Evolutionary conservation across 441 rosid genomes (phyloP).

Genomic region (Lepidium campestre): DNA sequence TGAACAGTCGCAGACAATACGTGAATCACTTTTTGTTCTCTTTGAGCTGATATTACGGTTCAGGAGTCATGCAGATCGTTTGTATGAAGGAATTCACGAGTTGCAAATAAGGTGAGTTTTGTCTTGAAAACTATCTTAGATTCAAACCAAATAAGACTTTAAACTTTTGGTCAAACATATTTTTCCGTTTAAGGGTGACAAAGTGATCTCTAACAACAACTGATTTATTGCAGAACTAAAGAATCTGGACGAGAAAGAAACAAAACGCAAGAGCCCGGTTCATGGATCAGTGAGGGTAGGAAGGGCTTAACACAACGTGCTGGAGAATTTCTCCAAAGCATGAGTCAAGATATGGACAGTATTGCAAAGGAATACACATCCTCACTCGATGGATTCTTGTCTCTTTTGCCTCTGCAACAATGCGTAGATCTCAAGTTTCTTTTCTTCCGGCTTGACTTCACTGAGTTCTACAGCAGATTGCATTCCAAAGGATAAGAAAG

Average conservation of each 20-base stretch:
- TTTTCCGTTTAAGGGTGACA: not conserved
- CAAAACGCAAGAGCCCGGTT: slow-evolving; percentile 42
- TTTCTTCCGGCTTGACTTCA: slow-evolving; percentile 83
- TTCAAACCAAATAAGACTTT: not conserved
- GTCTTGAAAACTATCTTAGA: not conserved
- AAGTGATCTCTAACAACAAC: not conserved
- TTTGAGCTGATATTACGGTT: slow-evolving; percentile 83
- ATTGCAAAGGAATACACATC: slow-evolving; percentile 63
- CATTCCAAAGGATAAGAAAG: slow-evolving; percentile 34
- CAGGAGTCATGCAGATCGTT: slow-evolving; percentile 80
- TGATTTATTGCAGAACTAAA: slow-evolving; percentile 36
- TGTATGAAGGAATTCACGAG: slow-evolving; percentile 81
- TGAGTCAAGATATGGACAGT: slow-evolving; percentile 72
- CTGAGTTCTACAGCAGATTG: slow-evolving; percentile 70
- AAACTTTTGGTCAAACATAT: not conserved
- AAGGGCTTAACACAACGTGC: slow-evolving; percentile 80
- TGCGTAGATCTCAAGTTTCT: slow-evolving; percentile 85
- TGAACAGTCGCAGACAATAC: slow-evolving; percentile 73
- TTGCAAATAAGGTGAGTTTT: slow-evolving; percentile 63
- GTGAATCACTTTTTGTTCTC: slow-evolving; percentile 66
- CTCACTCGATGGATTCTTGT: slow-evolving; percentile 71
- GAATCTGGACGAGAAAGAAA: slow-evolving; percentile 49
- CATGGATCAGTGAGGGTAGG: slow-evolving; percentile 78
- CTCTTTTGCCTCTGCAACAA: slow-evolving; percentile 78
- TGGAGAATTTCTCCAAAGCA: slow-evolving; percentile 72